phyloP scores from a whole-genome alignment of 2,329 filamentous ascomycete genomes.

The Colletotrichum paranaense region DNA sequence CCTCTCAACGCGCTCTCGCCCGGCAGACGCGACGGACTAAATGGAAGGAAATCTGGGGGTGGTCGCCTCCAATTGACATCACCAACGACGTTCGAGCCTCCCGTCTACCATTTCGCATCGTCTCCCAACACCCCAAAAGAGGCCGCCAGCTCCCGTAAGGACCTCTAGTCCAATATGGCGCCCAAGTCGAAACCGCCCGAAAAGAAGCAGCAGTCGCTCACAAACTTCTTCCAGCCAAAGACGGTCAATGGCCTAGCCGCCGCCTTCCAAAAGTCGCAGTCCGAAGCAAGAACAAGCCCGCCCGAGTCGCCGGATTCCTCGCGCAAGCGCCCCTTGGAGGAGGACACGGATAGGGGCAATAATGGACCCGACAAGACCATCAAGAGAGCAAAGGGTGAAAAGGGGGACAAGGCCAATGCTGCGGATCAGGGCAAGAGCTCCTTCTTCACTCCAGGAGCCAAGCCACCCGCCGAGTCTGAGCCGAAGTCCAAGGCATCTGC shows the following conservation, averaged over 20 bases:
- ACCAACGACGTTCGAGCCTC: neutral
- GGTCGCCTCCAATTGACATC: slow-evolving; percentile 25
- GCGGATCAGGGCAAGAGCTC: slow-evolving; percentile 50
- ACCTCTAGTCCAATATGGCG: slow-evolving; percentile 7
- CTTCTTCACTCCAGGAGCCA: slow-evolving; percentile 44
- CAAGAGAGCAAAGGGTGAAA: slow-evolving; percentile 59
- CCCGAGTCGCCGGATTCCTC: slow-evolving; percentile 43
- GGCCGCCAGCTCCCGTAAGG: neutral
- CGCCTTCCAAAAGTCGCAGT: slow-evolving; percentile 46
- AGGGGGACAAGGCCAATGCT: slow-evolving; percentile 47
- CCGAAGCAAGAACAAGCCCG: slow-evolving; percentile 42
- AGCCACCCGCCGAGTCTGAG: slow-evolving; percentile 39
- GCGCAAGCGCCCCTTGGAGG: slow-evolving; percentile 64
- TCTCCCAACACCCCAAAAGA: neutral
- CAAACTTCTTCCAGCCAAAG: slow-evolving; percentile 83
- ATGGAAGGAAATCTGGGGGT: slow-evolving; percentile 9
- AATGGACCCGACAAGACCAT: slow-evolving; percentile 48
- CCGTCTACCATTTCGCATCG: neutral
- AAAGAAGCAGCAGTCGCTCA: slow-evolving; percentile 85
- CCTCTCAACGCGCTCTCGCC: slow-evolving; percentile 31
- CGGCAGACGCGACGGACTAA: slow-evolving; percentile 22
- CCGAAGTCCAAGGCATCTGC: slow-evolving; percentile 38
- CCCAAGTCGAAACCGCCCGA: slow-evolving; percentile 47
- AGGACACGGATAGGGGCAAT: slow-evolving; percentile 58
- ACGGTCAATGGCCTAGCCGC: slow-evolving; percentile 59